phyloP scores from a whole-genome alignment of 2,329 filamentous ascomycete species.

The Cadophora luteo-olivacea region DNA sequence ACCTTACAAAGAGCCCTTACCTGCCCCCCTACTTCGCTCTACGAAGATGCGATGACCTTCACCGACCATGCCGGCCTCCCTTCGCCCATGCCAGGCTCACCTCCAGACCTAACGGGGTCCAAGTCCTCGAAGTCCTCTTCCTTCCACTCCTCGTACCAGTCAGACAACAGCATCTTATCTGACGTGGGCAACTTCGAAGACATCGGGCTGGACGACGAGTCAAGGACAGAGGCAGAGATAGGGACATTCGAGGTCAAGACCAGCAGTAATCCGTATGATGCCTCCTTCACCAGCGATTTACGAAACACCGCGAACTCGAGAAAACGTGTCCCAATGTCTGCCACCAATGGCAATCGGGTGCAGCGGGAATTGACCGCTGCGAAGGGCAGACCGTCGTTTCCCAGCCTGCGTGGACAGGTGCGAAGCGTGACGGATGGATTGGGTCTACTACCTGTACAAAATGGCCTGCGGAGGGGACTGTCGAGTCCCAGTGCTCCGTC shows the following conservation, averaged over 20 bases:
- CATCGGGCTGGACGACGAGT: constrained; percentile 82
- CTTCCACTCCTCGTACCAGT: constrained; percentile 77
- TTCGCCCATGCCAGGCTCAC: constrained; percentile 62
- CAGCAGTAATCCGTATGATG: constrained; percentile 39
- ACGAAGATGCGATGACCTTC: constrained; percentile 43
- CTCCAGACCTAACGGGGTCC: constrained; percentile 80
- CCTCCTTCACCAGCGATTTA: constrained; percentile 37
- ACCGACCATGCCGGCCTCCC: constrained; percentile 35
- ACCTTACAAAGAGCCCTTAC: constrained; percentile 40
- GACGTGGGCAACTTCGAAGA: constrained; percentile 91
- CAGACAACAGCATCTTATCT: constrained; percentile 71
- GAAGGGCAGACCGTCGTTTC: constrained; percentile 34
- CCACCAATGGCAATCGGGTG: constrained; percentile 34
- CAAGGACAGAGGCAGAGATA: constrained; percentile 39
- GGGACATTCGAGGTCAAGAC: constrained; percentile 41
- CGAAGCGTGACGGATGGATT: constrained; percentile 40
- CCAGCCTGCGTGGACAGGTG: constrained; percentile 40
- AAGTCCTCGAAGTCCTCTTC: constrained; percentile 93
- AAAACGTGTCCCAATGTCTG: constrained; percentile 37
- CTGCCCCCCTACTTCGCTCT: constrained; percentile 30
- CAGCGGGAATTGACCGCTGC: constrained; percentile 43
- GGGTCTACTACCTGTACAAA: constrained; percentile 40
- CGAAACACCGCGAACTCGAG: constrained; percentile 35
- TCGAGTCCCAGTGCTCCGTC: constrained; percentile 36
- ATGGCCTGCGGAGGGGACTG: constrained; percentile 35